Percentiles rank a stretch among this genome's conserved stretches.
Evolutionary conservation across 1,139 yeast genomes (phyloP).

Genomic region (Scheffersomyces cryptocercus): DNA sequence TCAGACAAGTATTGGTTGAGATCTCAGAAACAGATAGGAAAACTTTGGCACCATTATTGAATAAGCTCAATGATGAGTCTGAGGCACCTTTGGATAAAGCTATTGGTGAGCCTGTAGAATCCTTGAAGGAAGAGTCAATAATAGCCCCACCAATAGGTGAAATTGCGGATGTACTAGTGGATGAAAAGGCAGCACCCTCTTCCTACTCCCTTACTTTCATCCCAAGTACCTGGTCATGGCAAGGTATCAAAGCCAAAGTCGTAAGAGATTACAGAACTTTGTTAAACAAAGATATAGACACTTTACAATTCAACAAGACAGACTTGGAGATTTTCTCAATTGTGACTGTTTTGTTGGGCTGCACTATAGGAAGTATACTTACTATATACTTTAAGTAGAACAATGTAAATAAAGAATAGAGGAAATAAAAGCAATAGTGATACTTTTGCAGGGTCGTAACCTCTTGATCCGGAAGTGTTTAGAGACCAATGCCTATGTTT

Average conservation of each 20-base stretch:
- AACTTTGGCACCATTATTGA: background rate
- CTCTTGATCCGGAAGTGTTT: no score
- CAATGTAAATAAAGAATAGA: background rate
- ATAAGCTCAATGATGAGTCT: background rate
- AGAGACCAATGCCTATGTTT: no score
- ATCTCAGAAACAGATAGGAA: slow-evolving; percentile 1
- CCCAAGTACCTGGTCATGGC: slow-evolving; percentile 15
- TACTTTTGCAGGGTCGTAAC: background rate
- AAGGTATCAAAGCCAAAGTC: slow-evolving; percentile 13
- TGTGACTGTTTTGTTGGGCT: slow-evolving; percentile 19
- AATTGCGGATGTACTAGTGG: no score
- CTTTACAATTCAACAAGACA: slow-evolving; percentile 21
- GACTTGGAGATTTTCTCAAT: slow-evolving; percentile 25
- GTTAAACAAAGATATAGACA: slow-evolving; percentile 17
- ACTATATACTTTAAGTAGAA: slow-evolving; percentile 13
- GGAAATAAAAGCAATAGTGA: background rate
- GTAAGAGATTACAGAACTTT: slow-evolving; percentile 18
- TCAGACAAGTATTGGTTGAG: slow-evolving; percentile 53
- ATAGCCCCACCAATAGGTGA: background rate
- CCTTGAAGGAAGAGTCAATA: background rate
- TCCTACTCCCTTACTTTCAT: background rate
- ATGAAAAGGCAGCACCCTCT: background rate
- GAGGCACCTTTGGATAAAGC: background rate
- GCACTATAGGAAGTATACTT: slow-evolving; percentile 23
- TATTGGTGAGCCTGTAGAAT: background rate